Base-by-base conservation (phyloP, 208 protist genomes). In the Trypanosoma melophagium region DNA sequence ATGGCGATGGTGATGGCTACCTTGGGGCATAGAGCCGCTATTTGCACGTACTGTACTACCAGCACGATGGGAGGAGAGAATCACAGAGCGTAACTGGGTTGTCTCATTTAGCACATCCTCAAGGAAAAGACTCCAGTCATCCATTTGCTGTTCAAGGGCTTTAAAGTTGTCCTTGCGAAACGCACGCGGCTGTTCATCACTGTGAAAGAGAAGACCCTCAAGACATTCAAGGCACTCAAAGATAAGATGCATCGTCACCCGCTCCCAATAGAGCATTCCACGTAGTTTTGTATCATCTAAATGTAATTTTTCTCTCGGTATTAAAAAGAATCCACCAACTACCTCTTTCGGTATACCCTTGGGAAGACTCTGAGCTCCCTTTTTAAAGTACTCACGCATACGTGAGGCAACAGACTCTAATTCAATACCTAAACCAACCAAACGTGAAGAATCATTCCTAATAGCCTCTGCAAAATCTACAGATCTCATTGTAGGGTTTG, bases 241-340 rank as follows among this genome's bases (percentile, higher is more conserved):
- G 12, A 89, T 28, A 13, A 89, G 59, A 42, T 74, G 51, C 50
- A 85, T 66, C 47, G 60, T 70, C 31, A 85, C 40, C n/a, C 81
- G 78, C 8, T 55, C 28, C 83, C 83, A 89, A 62, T 83, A 76
- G 19, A 89, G 42, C 28, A 72, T 61, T n/a, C 83, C 83, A 64
- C 65, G 72, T 25, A 86, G 56, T 22, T 66, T 69, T 24, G 52
- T 44, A 8, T 54, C 57, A 59, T 72, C 57, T 13, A 84, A 16
- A 35, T 49, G 44, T 35, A 80, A 61, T 44, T 73, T 80, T n/a
- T 55, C 69, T n/a, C 17, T 40, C 38, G 58, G n/a, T 54, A 78
- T 71, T 50, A 64, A 49, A 24, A 80, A 74, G 22, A 84, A 77
- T 14, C 79, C 79, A 14, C 76, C 76, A 57, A 72, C 42, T n/a